Conservation (phyloP, 371 early-diverging fungal genomes). For the Amoeboradix gromovi region DNA sequence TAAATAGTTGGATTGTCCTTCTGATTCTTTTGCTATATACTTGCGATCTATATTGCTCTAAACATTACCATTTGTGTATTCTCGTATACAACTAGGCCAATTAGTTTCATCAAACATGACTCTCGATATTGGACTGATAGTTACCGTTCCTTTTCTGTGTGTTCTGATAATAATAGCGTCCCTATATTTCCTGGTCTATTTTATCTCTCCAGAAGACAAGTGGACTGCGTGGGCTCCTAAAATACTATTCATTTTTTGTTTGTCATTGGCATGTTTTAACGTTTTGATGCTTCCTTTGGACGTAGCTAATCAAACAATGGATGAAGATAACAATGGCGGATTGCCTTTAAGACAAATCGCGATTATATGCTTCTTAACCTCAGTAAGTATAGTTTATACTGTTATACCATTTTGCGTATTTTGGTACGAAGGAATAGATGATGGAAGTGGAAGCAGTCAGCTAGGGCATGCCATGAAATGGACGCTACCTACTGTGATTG, state of each 20-base stretch:
- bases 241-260: constrained; percentile 15
- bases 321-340: constrained; percentile 5
- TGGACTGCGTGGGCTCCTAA: constrained; percentile 32
- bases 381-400: constrained; percentile 12
- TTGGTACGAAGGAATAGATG: constrained; percentile 23
- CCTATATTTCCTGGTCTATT: constrained; percentile 25
- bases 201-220: constrained; percentile 25
- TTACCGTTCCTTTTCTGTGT: constrained; percentile 17
- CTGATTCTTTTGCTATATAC: no score
- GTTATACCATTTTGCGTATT: constrained; percentile 22
- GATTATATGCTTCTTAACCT: constrained; percentile 15
- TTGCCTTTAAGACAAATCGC: constrained; percentile 17
- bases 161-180: constrained; percentile 15
- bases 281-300: constrained; percentile 23
- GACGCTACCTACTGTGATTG: constrained; percentile 14
- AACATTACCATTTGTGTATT: no score
- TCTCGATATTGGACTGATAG: constrained; percentile 13
- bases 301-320: constrained; percentile 21
- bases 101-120: no score
- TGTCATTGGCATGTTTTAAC: constrained; percentile 18
- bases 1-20: no score
- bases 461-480: constrained; percentile 18
- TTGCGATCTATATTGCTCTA: no score
- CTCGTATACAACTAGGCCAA: no score
- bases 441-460: constrained; percentile 9